Conservation (phyloP, 1,139 yeast species). For the Wickerhamiella pararugosa region DNA sequence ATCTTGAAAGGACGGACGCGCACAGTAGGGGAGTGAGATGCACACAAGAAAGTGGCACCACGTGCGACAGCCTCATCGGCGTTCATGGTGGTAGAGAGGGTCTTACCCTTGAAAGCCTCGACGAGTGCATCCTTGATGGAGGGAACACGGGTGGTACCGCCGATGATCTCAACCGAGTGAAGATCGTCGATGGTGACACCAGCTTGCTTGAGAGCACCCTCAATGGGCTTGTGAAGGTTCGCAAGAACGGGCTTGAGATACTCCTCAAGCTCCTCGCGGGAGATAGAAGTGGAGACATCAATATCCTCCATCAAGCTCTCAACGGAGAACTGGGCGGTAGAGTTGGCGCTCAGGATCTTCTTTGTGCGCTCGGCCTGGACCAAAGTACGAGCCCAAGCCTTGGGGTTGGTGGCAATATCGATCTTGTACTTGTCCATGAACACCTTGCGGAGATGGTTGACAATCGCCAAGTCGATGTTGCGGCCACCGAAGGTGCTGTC, state of each 20-base stretch:
- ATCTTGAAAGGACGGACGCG: slow-evolving; percentile 98
- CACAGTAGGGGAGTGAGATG: slow-evolving; percentile 96
- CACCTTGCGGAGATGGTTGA: slow-evolving; percentile 88
- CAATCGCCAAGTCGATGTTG: slow-evolving; percentile 83
- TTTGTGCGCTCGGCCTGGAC: slow-evolving; percentile 86
- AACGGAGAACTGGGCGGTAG: slow-evolving; percentile 85
- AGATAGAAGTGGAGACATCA: slow-evolving; percentile 80
- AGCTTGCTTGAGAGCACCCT: slow-evolving; percentile 70
- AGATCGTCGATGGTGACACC: slow-evolving; percentile 56
- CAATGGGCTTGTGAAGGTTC: slow-evolving; percentile 63
- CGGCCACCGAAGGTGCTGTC: slow-evolving; percentile 99
- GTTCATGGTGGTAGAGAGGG: slow-evolving; percentile 85
- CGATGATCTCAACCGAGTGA: slow-evolving; percentile 87
- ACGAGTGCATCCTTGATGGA: slow-evolving; percentile 66
- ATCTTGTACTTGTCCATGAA: slow-evolving; percentile 86
- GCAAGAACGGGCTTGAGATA: slow-evolving; percentile 68
- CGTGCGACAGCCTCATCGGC: slow-evolving; percentile 99
- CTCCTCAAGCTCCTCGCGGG: slow-evolving; percentile 88
- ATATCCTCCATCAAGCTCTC: slow-evolving; percentile 96
- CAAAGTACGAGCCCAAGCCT: slow-evolving; percentile 87
- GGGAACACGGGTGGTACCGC: slow-evolving; percentile 98
- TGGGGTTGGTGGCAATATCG: slow-evolving; percentile 77
- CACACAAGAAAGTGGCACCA: slow-evolving; percentile 98
- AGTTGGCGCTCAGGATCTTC: slow-evolving; percentile 92
- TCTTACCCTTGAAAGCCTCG: slow-evolving; percentile 64